Conservation (phyloP, 148 eudicot genomes). For the Pharnaceum exiguum region DNA sequence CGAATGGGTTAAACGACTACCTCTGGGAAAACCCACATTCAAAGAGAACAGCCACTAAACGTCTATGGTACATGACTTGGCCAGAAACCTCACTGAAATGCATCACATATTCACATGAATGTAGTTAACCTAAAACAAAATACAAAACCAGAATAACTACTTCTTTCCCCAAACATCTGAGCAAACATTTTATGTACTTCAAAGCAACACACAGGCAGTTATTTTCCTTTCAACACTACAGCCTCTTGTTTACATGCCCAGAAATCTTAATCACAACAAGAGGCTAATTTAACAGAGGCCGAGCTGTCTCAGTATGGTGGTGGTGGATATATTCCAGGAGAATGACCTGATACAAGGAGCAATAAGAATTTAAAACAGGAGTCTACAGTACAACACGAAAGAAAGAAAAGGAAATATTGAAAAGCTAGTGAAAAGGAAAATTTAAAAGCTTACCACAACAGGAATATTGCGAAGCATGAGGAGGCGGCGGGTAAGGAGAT, state of each 20-base stretch:
- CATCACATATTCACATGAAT: too few relatives aligned
- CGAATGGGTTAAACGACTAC: too few relatives aligned
- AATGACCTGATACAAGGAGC: conserved; percentile 24
- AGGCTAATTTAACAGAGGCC: neutral
- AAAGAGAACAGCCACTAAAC: too few relatives aligned
- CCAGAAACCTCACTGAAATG: too few relatives aligned
- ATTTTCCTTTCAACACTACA: neutral
- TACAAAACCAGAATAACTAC: too few relatives aligned
- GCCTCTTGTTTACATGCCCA: neutral
- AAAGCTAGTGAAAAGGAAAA: neutral
- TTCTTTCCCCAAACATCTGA: too few relatives aligned
- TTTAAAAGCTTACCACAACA: conserved; percentile 20
- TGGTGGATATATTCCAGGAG: conserved; percentile 43
- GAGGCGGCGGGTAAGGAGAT: conserved; percentile 16
- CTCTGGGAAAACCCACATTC: too few relatives aligned
- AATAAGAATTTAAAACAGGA: neutral
- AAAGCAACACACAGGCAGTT: neutral
- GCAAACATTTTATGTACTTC: conserved; percentile 3
- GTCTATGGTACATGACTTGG: too few relatives aligned
- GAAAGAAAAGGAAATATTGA: neutral
- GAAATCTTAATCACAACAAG: neutral
- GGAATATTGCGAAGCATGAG: conserved; percentile 13
- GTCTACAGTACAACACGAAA: neutral
- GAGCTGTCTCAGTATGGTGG: conserved; percentile 32
- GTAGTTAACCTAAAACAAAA: neutral